Evolutionary conservation across 345 rosid species (phyloP), one percentile per base, ranked within the genome.

Genomic region (Eucalyptus marginata): DNA sequence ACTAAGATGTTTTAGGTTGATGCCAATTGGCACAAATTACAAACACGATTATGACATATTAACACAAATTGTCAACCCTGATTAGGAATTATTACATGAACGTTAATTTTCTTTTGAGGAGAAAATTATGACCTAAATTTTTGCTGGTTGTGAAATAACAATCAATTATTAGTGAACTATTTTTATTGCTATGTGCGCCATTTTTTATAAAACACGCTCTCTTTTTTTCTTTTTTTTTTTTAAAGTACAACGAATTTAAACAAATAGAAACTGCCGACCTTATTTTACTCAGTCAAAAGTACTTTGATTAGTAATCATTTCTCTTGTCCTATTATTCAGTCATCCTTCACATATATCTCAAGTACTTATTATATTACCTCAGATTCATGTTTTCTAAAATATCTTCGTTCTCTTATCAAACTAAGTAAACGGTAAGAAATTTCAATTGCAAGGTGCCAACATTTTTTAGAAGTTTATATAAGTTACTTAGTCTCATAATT

Each of bases 11-110:
- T 64, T n/a, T 14, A 64, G 10, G 10, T n/a, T 5, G 2, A 64
- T 3, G 1, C 36, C 0, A 62, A 17, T 33, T 71, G 46, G 36
- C 46, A 17, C 2, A 3, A 36, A 11, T 33, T 18, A 36, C 14
- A 71, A 71, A 71, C 7, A 36, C 3, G 1, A 36, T 18, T 71
- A 36, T 16, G 81, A 36, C 27, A 36, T 36, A 11, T 36, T 36
- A 18, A 71, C 24, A 71, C 5, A 1, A 71, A 71, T 40, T 18
- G 27, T 10, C 7, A 22, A 0, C 27, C 46, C 0, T 18, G 2
- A 71, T 36, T 71, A 71, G 11, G 46, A 18, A 22, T 71, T 71
- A 36, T 71, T 46, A 36, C 1, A 18, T 3, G 14, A 36, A 9
- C 14, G 2, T 36, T 9, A 5, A 36, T 71, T 71, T 11, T 36